Base-by-base conservation (phyloP, 371 early-diverging fungal genomes). In the Syncephalastrum sp. region DNA sequence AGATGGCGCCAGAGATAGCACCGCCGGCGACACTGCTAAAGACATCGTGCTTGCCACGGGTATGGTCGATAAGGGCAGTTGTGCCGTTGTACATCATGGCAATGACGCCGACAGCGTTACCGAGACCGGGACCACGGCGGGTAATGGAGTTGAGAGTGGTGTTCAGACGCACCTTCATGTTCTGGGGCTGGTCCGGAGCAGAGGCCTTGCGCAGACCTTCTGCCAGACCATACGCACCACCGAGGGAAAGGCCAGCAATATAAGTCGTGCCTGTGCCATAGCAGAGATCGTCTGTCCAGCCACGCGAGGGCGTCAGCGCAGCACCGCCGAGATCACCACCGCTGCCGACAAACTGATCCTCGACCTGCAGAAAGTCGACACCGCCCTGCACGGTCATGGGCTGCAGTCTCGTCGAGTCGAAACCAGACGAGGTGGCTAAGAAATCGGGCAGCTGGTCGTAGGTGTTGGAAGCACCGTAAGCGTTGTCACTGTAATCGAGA, bases 211-310 rank as follows among this genome's bases (percentile, higher is more conserved):
- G 83, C 50, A 89, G 65, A 65, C 93, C 93, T 68, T 91, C 91
- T 27, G 83, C 74, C 67, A 92, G 70, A 60, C 93, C 93, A 79
- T 82, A 89, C 13, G 82, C 82, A 57, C 93, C 93, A 69, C 93
- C 93, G 53, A 84, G 59, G n/a, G 85, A 75, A 66, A 93, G 72
- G 15, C 92, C 93, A 19, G 85, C 72, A 58, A 93, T 71, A 64
- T 93, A 93, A 49, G 85, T 81, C 4, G 91, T 83, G 12, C 93
- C 93, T 4, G 92, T 89, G 47, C 93, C 93, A 72, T 92, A 93
- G 76, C 92, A 91, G 41, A 93, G 76, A 76, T 92, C 92, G 54
- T 93, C 93, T 38, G 87, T 78, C 84, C 87, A 87, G 24, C 90
- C 84, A 59, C 93, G 82, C 59, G 87, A 86, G 45, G 93, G 92